Conservation (phyloP, 1,284 basidiomycete genomes). For the Microbotryum violaceum region DNA sequence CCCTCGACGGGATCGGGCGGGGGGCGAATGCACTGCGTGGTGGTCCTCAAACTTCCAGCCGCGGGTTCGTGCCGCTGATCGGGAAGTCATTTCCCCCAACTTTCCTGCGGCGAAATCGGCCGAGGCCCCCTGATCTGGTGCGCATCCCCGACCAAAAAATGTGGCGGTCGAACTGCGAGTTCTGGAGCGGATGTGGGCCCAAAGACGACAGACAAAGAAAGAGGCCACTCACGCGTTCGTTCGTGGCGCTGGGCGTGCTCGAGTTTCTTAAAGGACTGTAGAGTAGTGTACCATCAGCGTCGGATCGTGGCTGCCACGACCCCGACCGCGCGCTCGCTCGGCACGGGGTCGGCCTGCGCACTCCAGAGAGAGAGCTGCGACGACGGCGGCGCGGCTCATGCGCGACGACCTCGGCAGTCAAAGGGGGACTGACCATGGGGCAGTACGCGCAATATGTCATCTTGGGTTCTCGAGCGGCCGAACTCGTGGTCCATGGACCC, state of each 20-base stretch:
- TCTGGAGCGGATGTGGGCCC: neutral
- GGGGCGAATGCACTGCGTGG: neutral
- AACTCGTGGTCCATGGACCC: too few species aligned
- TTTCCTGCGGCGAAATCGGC: too few species aligned
- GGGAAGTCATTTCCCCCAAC: neutral
- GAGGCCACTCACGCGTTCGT: slow-evolving; percentile 19
- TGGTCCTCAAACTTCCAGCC: neutral
- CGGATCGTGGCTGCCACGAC: neutral
- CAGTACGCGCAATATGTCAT: slow-evolving; percentile 5
- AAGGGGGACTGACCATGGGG: slow-evolving; percentile 6
- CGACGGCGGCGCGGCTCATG: neutral
- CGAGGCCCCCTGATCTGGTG: too few species aligned
- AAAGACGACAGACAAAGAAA: neutral
- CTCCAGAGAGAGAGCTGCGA: neutral
- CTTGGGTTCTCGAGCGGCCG: too few species aligned
- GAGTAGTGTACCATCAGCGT: neutral
- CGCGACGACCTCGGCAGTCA: neutral
- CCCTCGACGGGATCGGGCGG: too few species aligned
- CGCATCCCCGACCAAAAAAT: neutral
- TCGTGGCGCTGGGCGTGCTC: slow-evolving; percentile 30
- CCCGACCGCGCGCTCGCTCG: neutral
- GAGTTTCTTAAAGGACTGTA: slow-evolving; percentile 23
- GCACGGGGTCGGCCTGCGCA: neutral
- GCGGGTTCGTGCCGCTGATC: neutral
- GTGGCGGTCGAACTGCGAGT: neutral